These are phyloP conservation scores for Periconia sp. DNA, from an alignment of 2,329 filamentous ascomycete species.

Conservation along the genomic window DNA sequence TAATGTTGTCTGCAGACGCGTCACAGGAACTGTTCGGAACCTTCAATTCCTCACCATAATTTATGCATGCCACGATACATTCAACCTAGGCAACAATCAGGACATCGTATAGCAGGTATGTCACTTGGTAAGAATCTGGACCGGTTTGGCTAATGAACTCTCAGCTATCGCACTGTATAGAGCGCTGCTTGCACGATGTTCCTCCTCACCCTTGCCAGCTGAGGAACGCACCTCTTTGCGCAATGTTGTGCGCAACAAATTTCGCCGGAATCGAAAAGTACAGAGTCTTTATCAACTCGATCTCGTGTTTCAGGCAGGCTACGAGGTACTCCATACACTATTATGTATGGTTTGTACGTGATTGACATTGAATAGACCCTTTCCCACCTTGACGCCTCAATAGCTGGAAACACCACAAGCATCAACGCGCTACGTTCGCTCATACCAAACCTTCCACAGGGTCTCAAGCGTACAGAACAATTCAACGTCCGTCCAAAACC, in stretches of 20 bases:
- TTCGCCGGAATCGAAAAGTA: conserved; percentile 61
- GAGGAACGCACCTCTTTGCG: conserved; percentile 56
- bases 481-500: conserved; percentile 4
- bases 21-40: background rate
- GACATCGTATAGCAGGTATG: conserved; percentile 56
- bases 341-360: background rate
- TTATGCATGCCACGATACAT: conserved; percentile 51
- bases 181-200: conserved; percentile 64
- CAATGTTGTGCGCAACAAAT: conserved; percentile 63
- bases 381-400: conserved; percentile 48
- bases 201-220: conserved; percentile 55
- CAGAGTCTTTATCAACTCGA: conserved; percentile 63
- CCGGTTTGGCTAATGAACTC: conserved; percentile 2
- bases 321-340: conserved; percentile 53
- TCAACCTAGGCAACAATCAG: conserved; percentile 49
- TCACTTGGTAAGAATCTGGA: background rate
- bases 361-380: conserved; percentile 36
- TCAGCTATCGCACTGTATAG: conserved; percentile 71
- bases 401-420: conserved; percentile 31
- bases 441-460: conserved; percentile 46
- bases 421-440: conserved; percentile 21
- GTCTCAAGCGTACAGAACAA: conserved; percentile 24
- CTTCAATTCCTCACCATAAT: background rate
- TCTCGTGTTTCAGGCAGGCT: conserved; percentile 66
- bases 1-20: background rate